Evolutionary conservation across 768 basidiomycete genomes (phyloP), one percentile per base, ranked within the genome.

Genomic region (Boletus subcaerulescens): DNA sequence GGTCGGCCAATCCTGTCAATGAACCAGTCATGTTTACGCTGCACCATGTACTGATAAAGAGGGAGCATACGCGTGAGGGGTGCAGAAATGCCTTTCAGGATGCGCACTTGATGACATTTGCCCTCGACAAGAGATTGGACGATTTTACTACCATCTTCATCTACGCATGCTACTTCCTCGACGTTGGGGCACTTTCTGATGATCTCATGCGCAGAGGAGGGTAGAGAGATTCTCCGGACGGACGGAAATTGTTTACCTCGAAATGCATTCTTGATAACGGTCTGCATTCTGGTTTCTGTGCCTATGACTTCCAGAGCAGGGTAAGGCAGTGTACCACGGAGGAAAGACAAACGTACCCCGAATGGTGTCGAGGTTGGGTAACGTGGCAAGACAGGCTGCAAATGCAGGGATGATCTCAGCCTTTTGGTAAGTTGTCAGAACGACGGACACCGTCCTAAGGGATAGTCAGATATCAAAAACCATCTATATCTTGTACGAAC

Each of bases 151-250:
- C 53, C 53, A 8, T 15, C 15, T 31, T 55, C 59, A 12, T 59
- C 33, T 5, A 22, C 43, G 15, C 54, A 58, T 20, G n/a, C 45
- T 33, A 55, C 47, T 42, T 55, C 38, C 36, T 60, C 56, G 13
- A 63, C 22, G 36, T 48, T 45, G 20, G 53, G 58, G 39, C 53
- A 60, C 11, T 45, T 55, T 22, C 48, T 47, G 53, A 55, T 42
- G 22, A 60, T 57, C 40, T 50, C 40, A 20, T 56, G 53, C 17
- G 46, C 55, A 14, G 41, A 48, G 12, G 17, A 43, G 33, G 53
- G 51, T 5, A 57, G 33, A 15, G 32, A 31, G 22, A 59, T 54
- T 22, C 22, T 64, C 45, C 39, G 48, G 6, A 56, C 55, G 0
- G 46, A 39, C 3, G 56, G 58, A 32, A 64, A 55, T 50, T 7